Percentiles rank a stretch among this genome's conserved stretches.
These are phyloP conservation scores for Mycena pura DNA, from an alignment of 768 basidiomycete genomes.

Conservation along the genomic window DNA sequence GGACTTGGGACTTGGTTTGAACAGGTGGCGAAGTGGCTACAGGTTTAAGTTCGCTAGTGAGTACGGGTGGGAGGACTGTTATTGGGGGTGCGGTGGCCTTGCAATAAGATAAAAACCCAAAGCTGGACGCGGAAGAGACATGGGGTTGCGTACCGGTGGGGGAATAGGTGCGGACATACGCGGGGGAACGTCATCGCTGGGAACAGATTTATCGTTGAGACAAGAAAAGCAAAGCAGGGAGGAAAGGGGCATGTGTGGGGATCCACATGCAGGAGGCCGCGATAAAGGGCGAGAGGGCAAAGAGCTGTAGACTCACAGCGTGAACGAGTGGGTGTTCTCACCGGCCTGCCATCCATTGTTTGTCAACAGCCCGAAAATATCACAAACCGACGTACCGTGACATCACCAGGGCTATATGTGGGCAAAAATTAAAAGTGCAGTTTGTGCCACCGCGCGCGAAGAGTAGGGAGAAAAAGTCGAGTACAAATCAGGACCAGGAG, in stretches of 20 bases:
- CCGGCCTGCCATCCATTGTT: constrained; percentile 19
- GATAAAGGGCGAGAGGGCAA: constrained; percentile 18
- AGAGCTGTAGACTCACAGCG: constrained; percentile 30
- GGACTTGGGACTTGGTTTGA: constrained; percentile 20
- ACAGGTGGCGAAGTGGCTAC: constrained; percentile 25
- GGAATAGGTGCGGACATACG: constrained; percentile 38
- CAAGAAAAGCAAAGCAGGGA: constrained; percentile 70
- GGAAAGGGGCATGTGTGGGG: constrained; percentile 63
- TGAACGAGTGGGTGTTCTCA: constrained; percentile 23
- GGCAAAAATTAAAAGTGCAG: neutral
- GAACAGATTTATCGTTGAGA: constrained; percentile 53
- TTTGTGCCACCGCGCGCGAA: neutral
- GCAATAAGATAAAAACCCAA: too few relatives aligned
- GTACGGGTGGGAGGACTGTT: constrained; percentile 14
- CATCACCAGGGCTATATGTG: constrained; percentile 35
- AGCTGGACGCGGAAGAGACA: neutral
- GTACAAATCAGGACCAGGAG: neutral
- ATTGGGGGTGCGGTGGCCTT: constrained; percentile 11
- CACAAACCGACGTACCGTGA: constrained; percentile 25
- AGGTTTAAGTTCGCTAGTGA: constrained; percentile 22
- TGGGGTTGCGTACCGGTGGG: constrained; percentile 30
- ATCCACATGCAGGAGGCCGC: constrained; percentile 38
- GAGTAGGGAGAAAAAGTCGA: neutral
- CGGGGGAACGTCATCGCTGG: constrained; percentile 54
- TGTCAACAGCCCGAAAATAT: neutral